A percentile compares a stretch with the other conserved stretches of the same genome.
phyloP scores from a whole-genome alignment of 1,284 basidiomycete species.

The Irpex sp. region DNA sequence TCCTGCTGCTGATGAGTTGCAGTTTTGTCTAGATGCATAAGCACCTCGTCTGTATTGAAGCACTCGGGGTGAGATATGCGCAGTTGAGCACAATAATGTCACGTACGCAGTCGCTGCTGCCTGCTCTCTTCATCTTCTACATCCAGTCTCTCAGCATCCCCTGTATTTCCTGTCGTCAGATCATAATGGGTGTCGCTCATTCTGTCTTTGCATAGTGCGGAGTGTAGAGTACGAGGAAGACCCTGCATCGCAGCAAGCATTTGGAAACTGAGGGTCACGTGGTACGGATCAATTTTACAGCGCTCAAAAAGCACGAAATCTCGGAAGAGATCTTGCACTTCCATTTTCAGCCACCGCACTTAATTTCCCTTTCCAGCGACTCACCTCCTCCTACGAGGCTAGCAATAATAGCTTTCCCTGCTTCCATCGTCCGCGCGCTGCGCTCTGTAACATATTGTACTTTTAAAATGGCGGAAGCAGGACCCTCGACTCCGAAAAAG shows the following conservation, averaged over 20 bases:
- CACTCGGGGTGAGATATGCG: background rate
- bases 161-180: constrained; percentile 1
- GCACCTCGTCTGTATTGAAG: constrained; percentile 21
- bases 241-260: background rate
- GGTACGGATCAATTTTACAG: background rate
- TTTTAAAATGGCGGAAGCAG: background rate
- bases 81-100: background rate
- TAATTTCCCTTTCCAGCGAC: background rate
- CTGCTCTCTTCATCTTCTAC: constrained; percentile 31
- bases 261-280: background rate
- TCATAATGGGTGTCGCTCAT: constrained; percentile 17
- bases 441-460: constrained; percentile 1
- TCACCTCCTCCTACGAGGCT: background rate
- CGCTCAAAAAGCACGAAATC: background rate
- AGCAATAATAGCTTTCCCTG: background rate
- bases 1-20: background rate
- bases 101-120: constrained; percentile 32
- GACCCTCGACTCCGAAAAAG: constrained; percentile 37
- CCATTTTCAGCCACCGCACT: background rate
- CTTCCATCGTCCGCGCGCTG: constrained; percentile 1
- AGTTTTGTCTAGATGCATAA: constrained; percentile 24
- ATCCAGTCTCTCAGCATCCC: constrained; percentile 23
- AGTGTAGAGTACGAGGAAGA: background rate
- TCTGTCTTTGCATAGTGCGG: constrained; percentile 10
- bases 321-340: constrained; percentile 3